Base-by-base conservation (phyloP, 768 basidiomycete species). In the Favolaschia claudopus region DNA sequence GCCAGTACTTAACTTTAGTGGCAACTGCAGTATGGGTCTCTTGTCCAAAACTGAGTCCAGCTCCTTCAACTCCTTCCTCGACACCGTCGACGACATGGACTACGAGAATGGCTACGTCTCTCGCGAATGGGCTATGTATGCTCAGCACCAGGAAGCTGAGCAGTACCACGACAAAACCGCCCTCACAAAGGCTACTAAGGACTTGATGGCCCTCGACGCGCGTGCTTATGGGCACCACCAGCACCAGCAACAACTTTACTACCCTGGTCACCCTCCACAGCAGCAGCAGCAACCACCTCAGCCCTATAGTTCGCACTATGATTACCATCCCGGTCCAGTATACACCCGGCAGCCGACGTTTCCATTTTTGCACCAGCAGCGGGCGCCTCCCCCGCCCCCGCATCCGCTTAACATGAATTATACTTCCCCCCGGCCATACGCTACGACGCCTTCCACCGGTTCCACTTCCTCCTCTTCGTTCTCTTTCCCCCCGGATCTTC, bases 141-240 rank as follows among this genome's bases (percentile, higher is more conserved):
- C 52, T 12, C 62, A 63, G 58, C 43, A 45, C 40, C 65, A 34
- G n/a, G 62, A 56, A n/a, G 19, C 40, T 32, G 81, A 82, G 52
- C 69, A 74, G 12, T 72, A 81, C 49, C 83, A 76, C 54, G 85
- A 84, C 58, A 85, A 78, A 55, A 86, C 89, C 51, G 86, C 87
- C 2, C 81, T 94, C 51, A 76, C 88, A 50, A 89, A 89, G 73
- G 91, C 91, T 0, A 93, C 92, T 0, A 92, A 90, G 72, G 90
- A 93, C 72, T 84, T 94, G 39, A 92, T 94, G 87, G 79, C 89
- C 5, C 79, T 92, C 25, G 89, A 89, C 57, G 64, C 77, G 25
- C 78, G 72, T 14, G 73, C 69, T 7, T 86, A 60, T n/a, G 76
- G 79, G 54, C 55, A 54, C 27, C 62, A 63, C 50, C 60, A 66